Conservation (phyloP, 129 eudicot genomes). For the Escallonia rubra region DNA sequence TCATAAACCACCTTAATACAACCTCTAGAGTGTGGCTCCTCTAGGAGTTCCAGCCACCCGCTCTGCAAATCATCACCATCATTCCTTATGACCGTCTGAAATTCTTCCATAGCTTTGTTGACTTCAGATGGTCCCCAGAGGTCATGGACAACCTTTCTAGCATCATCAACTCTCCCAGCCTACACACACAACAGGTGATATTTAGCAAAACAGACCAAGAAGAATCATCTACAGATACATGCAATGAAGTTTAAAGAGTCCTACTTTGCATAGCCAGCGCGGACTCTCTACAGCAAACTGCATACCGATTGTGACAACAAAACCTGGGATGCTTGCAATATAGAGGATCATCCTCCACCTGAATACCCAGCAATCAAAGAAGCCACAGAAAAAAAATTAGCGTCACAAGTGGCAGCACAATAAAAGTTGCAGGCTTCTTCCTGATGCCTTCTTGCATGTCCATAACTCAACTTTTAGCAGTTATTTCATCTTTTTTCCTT, state of each 20-base stretch:
- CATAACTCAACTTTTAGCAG: no score
- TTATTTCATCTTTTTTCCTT: no score
- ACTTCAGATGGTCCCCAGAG: constrained; percentile 73
- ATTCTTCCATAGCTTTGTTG: constrained; percentile 63
- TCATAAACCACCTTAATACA: constrained; percentile 27
- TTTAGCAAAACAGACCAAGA: constrained; percentile 8
- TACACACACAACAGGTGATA: constrained; percentile 20
- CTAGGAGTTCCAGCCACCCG: constrained; percentile 78
- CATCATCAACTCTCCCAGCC: constrained; percentile 73
- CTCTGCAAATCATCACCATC: constrained; percentile 75
- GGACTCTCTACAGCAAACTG: constrained; percentile 93
- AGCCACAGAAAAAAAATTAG: no score
- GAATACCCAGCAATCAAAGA: background rate
- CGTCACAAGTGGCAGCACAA: no score
- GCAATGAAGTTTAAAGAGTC: constrained; percentile 2
- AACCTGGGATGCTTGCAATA: constrained; percentile 73
- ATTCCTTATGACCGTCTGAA: constrained; percentile 56
- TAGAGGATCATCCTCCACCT: constrained; percentile 92
- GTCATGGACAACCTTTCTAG: constrained; percentile 45
- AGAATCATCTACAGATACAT: background rate
- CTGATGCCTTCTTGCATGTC: no score
- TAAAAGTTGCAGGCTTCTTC: no score
- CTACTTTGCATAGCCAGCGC: constrained; percentile 89
- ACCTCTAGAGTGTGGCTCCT: constrained; percentile 85
- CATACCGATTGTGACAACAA: constrained; percentile 66